Percentiles rank a stretch among this genome's conserved stretches.
phyloP scores from a whole-genome alignment of 2,329 filamentous ascomycete species.

The Xylariaceae sp. region DNA sequence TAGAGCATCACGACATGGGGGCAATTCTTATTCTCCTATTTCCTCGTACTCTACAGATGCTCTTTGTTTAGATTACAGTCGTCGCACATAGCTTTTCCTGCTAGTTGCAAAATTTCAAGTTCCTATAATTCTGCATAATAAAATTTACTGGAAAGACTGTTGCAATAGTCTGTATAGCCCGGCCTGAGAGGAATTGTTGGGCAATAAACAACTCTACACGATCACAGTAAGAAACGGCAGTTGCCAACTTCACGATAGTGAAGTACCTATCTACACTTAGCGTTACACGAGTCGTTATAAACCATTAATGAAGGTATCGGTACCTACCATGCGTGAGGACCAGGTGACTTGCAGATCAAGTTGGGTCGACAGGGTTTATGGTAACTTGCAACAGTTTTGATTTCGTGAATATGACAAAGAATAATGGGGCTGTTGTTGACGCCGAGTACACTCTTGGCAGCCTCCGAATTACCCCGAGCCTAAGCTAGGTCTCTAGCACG shows the following conservation, averaged over 20 bases:
- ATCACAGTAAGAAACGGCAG: constrained; percentile 17
- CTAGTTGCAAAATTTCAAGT: neutral
- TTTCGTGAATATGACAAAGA: constrained; percentile 1
- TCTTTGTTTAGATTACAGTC: neutral
- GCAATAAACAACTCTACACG: no score
- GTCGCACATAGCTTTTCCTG: neutral
- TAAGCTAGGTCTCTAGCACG: constrained; percentile 13
- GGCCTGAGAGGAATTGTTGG: no score
- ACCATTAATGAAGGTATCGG: constrained; percentile 17
- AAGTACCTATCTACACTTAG: constrained; percentile 1
- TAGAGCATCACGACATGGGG: neutral
- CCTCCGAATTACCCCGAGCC: constrained; percentile 20
- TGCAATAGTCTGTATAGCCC: neutral
- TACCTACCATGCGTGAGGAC: constrained; percentile 5
- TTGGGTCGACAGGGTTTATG: constrained; percentile 20
- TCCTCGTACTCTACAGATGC: neutral
- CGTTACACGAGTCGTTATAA: constrained; percentile 6
- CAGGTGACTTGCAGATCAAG: constrained; percentile 27
- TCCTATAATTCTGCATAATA: no score
- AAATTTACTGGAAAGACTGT: neutral
- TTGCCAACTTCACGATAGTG: neutral
- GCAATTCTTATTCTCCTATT: neutral
- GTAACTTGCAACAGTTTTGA: constrained; percentile 1
- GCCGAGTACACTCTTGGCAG: constrained; percentile 5
- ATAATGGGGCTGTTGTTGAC: constrained; percentile 18